These are phyloP conservation scores for Gnomoniopsis sp. DNA, from an alignment of 2,329 filamentous ascomycete genomes.

Conservation along the genomic window DNA sequence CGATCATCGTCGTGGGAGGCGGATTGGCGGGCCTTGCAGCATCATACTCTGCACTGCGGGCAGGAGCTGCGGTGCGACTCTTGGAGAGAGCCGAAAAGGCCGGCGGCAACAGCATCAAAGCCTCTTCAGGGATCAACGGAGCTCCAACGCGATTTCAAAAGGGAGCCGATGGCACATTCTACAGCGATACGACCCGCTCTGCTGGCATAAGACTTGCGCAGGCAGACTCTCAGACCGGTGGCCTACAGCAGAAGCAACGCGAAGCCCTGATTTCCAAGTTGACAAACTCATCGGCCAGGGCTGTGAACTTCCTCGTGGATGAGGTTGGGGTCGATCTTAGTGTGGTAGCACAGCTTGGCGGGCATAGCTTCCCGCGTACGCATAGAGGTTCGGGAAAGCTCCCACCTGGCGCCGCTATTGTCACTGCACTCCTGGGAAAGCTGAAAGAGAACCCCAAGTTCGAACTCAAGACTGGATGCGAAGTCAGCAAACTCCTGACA, in stretches of 20 bases:
- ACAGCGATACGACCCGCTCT: conserved; percentile 54
- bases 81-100: conserved; percentile 58
- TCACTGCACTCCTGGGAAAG: conserved; percentile 49
- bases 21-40: conserved; percentile 62
- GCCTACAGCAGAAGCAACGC: conserved; percentile 24
- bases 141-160: conserved; percentile 56
- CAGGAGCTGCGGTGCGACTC: conserved; percentile 50
- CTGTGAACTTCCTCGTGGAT: conserved; percentile 55
- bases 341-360: conserved; percentile 56
- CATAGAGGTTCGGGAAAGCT: conserved; percentile 54
- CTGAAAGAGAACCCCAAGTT: conserved; percentile 49
- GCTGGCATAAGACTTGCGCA: conserved; percentile 43
- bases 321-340: conserved; percentile 56
- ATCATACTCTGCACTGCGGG: conserved; percentile 51
- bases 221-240: conserved; percentile 17
- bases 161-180: conserved; percentile 39
- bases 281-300: conserved; percentile 41
- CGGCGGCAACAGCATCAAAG: conserved; percentile 65
- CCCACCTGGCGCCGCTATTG: conserved; percentile 58
- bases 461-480: conserved; percentile 46
- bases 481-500: conserved; percentile 49
- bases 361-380: conserved; percentile 53
- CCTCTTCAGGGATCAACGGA: conserved; percentile 64
- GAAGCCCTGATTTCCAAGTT: conserved; percentile 46
- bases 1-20: conserved; percentile 60